Conservation (phyloP, 192 early-diverging fungal species). For the Umbelopsis ramanniana region DNA sequence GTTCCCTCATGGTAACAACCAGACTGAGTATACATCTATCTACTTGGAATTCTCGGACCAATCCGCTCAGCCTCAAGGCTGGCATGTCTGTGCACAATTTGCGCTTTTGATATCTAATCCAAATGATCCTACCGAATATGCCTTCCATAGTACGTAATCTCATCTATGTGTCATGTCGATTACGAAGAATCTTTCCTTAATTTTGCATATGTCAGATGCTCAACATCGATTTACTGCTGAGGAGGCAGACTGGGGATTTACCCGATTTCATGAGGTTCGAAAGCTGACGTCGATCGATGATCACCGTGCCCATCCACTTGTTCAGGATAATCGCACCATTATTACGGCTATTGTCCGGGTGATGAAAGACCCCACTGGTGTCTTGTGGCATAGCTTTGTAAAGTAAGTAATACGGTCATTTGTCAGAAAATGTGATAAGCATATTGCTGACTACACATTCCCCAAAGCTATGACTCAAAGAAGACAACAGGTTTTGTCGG, state of each 20-base stretch:
- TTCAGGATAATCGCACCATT: constrained; percentile 67
- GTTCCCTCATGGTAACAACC: constrained; percentile 89
- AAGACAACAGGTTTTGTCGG: constrained; percentile 91
- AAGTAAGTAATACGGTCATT: constrained; percentile 53
- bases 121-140: constrained; percentile 62
- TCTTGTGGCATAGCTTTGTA: constrained; percentile 93
- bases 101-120: constrained; percentile 76
- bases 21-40: constrained; percentile 69
- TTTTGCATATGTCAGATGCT: constrained; percentile 44
- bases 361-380: constrained; percentile 86
- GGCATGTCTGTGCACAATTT: constrained; percentile 89
- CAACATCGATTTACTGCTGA: constrained; percentile 83
- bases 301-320: constrained; percentile 53
- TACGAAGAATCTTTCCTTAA: background rate
- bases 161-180: background rate
- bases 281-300: constrained; percentile 45
- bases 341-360: constrained; percentile 78
- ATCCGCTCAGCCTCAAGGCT: constrained; percentile 55
- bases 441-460: no score
- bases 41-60: constrained; percentile 88
- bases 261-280: constrained; percentile 66
- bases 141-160: constrained; percentile 50
- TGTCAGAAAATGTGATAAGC: no score
- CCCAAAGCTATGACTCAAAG: constrained; percentile 83
- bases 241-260: constrained; percentile 97